Conservation (phyloP, 1,284 basidiomycete species). For the Ceratobasidium sp. region DNA sequence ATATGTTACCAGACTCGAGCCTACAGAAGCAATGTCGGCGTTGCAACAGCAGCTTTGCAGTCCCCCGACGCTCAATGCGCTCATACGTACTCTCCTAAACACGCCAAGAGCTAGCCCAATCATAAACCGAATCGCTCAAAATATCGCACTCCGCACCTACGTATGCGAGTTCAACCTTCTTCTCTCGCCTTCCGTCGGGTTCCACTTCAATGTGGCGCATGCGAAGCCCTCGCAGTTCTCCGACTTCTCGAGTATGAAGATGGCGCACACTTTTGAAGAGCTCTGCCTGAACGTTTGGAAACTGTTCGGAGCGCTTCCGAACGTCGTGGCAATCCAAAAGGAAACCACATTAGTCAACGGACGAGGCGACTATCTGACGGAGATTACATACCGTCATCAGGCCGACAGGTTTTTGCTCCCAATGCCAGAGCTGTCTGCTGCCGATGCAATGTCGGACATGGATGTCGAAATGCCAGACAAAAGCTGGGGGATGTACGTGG, state of each 20-base stretch:
- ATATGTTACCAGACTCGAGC: not conserved
- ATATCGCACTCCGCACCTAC: not conserved
- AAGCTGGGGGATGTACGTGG: not conserved
- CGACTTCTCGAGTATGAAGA: conserved; percentile 6
- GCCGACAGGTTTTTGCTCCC: no score
- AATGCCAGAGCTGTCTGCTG: no score
- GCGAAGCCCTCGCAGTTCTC: not conserved
- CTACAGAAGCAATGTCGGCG: not conserved
- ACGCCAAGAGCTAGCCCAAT: not conserved
- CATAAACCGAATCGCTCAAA: not conserved
- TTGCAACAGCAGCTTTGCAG: not conserved
- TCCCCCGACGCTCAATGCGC: not conserved
- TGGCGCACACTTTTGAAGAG: not conserved
- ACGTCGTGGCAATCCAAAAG: not conserved
- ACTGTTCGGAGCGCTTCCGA: conserved; percentile 1
- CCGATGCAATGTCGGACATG: no score
- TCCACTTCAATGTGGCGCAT: conserved; percentile 17
- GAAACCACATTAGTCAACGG: not conserved
- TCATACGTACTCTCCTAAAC: not conserved
- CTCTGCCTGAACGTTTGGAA: not conserved
- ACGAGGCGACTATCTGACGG: not conserved
- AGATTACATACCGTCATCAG: not conserved
- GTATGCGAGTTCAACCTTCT: not conserved
- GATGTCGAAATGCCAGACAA: not conserved
- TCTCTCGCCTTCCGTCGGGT: not conserved